Conservation (phyloP, 2,329 filamentous ascomycete species). For the Pseudocercospora fuligena region DNA sequence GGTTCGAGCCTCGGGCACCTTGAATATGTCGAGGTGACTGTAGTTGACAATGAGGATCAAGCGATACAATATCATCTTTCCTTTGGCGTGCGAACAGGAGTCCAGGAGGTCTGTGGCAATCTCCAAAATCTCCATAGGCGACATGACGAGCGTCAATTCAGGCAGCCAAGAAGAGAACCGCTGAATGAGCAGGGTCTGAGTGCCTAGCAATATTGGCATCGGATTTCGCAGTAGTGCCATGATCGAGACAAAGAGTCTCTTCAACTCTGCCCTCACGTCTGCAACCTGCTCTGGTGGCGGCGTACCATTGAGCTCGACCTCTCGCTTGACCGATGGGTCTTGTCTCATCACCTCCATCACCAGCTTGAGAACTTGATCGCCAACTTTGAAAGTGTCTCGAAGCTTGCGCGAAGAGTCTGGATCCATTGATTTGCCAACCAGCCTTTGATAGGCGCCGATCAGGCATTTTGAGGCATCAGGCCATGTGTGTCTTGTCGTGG, state of each 20-base stretch:
- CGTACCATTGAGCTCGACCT: conserved; percentile 17
- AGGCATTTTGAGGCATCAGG: conserved; percentile 89
- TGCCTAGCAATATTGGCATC: conserved; percentile 85
- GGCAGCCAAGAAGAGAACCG: conserved; percentile 98
- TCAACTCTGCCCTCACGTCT: conserved; percentile 81
- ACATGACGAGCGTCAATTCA: conserved; percentile 77
- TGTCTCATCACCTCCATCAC: conserved; percentile 87
- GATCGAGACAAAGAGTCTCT: conserved; percentile 85
- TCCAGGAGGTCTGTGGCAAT: conserved; percentile 94
- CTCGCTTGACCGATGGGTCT: conserved; percentile 42
- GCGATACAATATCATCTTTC: conserved; percentile 90
- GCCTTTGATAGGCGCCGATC: conserved; percentile 80
- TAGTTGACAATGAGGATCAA: conserved; percentile 92
- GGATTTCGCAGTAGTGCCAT: conserved; percentile 88
- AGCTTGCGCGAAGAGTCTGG: conserved; percentile 82
- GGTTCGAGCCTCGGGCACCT: conserved; percentile 73
- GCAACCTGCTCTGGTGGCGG: conserved; percentile 54
- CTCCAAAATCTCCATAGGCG: conserved; percentile 82
- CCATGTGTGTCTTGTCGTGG: conserved; percentile 86
- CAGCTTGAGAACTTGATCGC: conserved; percentile 89
- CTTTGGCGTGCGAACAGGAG: conserved; percentile 83
- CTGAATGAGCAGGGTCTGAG: conserved; percentile 92
- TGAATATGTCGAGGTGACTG: conserved; percentile 79
- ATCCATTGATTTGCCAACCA: conserved; percentile 82
- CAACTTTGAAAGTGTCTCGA: conserved; percentile 92